Conservation (phyloP, 2,329 filamentous ascomycete species). For the Calonectria hawksworthii region DNA sequence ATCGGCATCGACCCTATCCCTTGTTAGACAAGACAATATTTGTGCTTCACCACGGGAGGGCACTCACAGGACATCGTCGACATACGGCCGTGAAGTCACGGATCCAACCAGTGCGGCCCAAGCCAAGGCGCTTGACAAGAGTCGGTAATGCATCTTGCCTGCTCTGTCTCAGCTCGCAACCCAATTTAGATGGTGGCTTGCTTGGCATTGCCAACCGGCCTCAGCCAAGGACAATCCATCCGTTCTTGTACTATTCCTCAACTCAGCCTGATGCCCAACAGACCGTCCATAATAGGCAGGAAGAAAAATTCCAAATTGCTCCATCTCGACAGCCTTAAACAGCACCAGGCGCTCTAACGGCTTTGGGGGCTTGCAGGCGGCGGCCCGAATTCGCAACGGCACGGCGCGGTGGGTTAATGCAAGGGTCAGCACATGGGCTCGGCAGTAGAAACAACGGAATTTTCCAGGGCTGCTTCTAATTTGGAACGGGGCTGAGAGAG, state of each 20-base stretch:
- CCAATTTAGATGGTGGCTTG: background rate
- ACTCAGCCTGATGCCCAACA: background rate
- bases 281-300: background rate
- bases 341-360: background rate
- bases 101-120: background rate
- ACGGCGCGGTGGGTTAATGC: background rate
- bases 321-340: background rate
- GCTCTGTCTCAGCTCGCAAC: background rate
- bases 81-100: background rate
- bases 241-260: background rate
- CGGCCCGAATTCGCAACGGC: conserved; percentile 1
- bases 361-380: background rate
- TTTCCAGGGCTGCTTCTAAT: background rate
- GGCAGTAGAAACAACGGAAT: background rate
- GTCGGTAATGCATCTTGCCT: background rate
- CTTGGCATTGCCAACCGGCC: background rate
- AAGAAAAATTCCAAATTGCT: background rate
- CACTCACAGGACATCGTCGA: background rate
- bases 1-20: background rate
- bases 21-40: background rate
- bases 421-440: background rate
- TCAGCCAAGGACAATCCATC: background rate
- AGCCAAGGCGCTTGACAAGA: background rate
- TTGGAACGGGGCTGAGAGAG: background rate
- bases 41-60: no score